A percentile compares a stretch with the other conserved stretches of the same genome.
These are phyloP conservation scores for Capsicum chinense DNA, from an alignment of 257 asterid species.

Conservation along the genomic window DNA sequence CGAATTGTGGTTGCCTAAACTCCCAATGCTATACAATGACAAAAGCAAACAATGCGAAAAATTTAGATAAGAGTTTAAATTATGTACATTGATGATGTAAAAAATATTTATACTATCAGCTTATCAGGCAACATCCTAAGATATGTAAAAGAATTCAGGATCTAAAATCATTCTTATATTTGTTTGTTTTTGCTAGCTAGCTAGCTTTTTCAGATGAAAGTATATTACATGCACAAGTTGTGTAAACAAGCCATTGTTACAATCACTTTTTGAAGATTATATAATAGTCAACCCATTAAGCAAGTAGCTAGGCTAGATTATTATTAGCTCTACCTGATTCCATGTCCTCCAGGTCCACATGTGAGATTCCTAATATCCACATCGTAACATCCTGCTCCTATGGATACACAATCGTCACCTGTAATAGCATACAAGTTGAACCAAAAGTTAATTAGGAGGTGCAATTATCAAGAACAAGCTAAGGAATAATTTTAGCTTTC, in stretches of 20 bases:
- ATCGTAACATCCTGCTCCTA: slow-evolving; percentile 66
- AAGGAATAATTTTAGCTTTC: neutral
- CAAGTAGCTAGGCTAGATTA: neutral
- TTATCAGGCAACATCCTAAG: no score
- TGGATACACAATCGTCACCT: slow-evolving; percentile 76
- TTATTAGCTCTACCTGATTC: slow-evolving; percentile 53
- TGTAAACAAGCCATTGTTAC: neutral
- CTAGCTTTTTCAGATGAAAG: neutral
- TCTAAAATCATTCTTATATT: neutral
- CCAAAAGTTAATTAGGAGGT: neutral
- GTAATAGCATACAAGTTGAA: neutral
- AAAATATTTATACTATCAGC: no score
- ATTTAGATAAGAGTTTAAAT: neutral
- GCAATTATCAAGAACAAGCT: neutral
- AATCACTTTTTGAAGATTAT: neutral
- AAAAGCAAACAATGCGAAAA: no score
- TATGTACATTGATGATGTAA: neutral
- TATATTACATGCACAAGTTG: neutral
- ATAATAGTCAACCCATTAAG: neutral
- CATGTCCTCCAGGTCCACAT: slow-evolving; percentile 71
- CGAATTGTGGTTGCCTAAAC: slow-evolving; percentile 62
- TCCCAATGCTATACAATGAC: slow-evolving; percentile 56
- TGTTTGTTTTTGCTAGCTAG: neutral
- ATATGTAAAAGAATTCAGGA: neutral
- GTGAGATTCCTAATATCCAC: slow-evolving; percentile 67